Evolutionary conservation across 306 rosid genomes (phyloP).

Genomic region (Sicyos baderoa): DNA sequence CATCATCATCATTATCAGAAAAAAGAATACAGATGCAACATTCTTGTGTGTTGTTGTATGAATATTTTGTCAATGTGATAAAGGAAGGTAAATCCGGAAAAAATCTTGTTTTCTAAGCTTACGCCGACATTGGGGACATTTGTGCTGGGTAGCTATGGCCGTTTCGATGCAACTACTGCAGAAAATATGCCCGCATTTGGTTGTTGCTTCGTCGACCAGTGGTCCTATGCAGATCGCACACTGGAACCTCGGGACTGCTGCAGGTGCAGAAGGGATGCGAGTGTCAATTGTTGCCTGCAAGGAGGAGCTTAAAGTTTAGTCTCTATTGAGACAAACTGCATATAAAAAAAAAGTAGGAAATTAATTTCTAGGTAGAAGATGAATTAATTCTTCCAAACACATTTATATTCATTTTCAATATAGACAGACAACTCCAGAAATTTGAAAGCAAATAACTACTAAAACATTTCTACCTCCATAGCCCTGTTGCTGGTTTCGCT

Average conservation of each 20-base stretch:
- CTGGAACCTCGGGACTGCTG: constrained; percentile 48
- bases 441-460: neutral
- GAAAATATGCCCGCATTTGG: constrained; percentile 89
- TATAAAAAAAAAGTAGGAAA: too few relatives aligned
- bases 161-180: constrained; percentile 53
- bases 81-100: constrained; percentile 67
- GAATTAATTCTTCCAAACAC: neutral
- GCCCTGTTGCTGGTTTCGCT: constrained; percentile 13
- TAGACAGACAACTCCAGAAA: too few relatives aligned
- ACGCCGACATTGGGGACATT: constrained; percentile 85
- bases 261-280: constrained; percentile 22
- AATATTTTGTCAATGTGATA: neutral
- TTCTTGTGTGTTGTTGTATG: neutral
- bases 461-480: constrained; percentile 7
- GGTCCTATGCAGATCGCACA: constrained; percentile 74
- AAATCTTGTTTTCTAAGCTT: constrained; percentile 46
- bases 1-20: neutral
- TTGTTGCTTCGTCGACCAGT: constrained; percentile 54
- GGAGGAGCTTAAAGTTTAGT: neutral
- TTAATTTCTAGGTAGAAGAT: too few relatives aligned
- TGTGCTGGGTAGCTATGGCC: constrained; percentile 36
- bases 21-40: constrained; percentile 5
- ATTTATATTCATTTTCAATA: too few relatives aligned
- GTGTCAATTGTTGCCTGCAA: constrained; percentile 8
- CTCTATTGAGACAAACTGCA: too few relatives aligned